Conservation (phyloP, 2,329 filamentous ascomycete species). For the Ophiosphaerella korrae region DNA sequence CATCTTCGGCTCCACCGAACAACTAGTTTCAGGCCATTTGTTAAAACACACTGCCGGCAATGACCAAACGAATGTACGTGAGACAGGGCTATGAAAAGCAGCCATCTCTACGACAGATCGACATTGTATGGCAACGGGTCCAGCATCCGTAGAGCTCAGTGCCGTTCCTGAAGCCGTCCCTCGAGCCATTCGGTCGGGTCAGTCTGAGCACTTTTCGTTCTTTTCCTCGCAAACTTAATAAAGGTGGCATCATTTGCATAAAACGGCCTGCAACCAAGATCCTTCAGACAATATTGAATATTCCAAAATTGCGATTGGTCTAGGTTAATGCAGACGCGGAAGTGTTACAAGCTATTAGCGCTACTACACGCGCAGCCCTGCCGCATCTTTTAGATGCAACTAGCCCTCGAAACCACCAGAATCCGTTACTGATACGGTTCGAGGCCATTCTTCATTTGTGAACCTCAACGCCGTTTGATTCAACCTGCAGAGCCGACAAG, state of each 20-base stretch:
- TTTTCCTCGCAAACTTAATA: neutral
- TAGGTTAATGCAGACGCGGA: conserved; percentile 22
- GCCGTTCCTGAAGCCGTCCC: neutral
- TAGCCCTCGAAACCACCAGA: conserved; percentile 5
- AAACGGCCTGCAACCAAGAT: conserved; percentile 19
- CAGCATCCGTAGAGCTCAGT: neutral
- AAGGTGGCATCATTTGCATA: conserved; percentile 21
- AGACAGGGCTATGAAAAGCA: neutral
- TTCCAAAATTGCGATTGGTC: conserved; percentile 29
- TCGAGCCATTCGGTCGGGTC: neutral
- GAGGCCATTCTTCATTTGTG: conserved; percentile 19
- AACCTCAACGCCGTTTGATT: conserved; percentile 6
- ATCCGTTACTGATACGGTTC: conserved; percentile 22
- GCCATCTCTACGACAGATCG: neutral
- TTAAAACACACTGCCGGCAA: too few relatives aligned
- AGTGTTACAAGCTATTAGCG: conserved; percentile 9
- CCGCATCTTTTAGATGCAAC: conserved; percentile 7
- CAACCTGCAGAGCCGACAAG: neutral
- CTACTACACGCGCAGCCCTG: conserved; percentile 12
- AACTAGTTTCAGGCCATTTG: neutral
- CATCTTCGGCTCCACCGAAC: neutral
- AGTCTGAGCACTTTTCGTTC: neutral
- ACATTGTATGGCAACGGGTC: neutral
- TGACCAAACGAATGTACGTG: neutral
- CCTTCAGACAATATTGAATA: conserved; percentile 15